Evolutionary conservation across 2,329 filamentous ascomycete species (phyloP).

Genomic region (Neonectria ditissima): DNA sequence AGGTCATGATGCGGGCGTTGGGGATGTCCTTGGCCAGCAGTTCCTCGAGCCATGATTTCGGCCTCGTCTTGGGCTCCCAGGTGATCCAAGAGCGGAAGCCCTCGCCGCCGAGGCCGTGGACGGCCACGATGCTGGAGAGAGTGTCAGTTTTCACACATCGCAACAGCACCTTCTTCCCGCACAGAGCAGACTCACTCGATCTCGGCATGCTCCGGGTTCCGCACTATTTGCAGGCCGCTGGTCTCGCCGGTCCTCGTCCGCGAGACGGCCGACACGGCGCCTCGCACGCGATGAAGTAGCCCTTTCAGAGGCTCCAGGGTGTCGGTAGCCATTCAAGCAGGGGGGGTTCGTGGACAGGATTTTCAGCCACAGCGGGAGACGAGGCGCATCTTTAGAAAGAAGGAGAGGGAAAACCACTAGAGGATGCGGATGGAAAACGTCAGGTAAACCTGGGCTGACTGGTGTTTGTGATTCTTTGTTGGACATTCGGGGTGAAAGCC

Average conservation of each 20-base stretch:
- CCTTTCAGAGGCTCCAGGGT: constrained; percentile 17
- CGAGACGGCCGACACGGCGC: constrained; percentile 13
- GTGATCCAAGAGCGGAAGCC: constrained; percentile 26
- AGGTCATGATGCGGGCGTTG: constrained; percentile 25
- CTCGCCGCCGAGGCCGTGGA: constrained; percentile 26
- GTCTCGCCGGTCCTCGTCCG: constrained; percentile 14
- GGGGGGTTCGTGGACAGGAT: not conserved
- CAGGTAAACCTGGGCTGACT: not conserved
- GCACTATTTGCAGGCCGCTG: constrained; percentile 22
- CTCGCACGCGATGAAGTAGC: constrained; percentile 21
- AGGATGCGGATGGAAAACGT: not conserved
- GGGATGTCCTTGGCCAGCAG: constrained; percentile 22
- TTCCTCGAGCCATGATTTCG: constrained; percentile 24
- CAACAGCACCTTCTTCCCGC: not conserved
- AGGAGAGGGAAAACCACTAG: not conserved
- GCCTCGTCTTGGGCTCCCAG: constrained; percentile 7
- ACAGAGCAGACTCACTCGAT: constrained; percentile 17
- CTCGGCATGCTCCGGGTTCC: constrained; percentile 18
- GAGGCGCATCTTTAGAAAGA: not conserved
- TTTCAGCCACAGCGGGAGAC: not conserved
- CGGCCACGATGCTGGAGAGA: constrained; percentile 18
- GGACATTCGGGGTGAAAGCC: not conserved
- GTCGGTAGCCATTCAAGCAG: constrained; percentile 18
- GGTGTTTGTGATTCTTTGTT: not conserved
- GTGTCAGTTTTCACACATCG: not conserved